A percentile compares a stretch with the other conserved stretches of the same genome.
Evolutionary conservation across 345 rosid genomes (phyloP).

Genomic region (Aquilaria malaccensis): DNA sequence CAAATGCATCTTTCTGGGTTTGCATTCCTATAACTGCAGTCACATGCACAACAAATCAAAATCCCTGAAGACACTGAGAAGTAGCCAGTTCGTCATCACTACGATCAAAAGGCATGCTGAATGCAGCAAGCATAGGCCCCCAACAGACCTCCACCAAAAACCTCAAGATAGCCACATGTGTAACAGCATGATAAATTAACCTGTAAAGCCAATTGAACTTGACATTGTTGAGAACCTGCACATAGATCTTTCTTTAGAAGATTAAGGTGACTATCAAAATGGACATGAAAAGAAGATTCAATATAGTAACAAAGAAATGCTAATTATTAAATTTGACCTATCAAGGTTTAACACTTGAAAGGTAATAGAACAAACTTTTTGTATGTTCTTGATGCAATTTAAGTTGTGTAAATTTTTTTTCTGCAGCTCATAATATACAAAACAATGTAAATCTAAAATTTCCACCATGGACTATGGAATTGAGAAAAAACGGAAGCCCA

Average conservation of each 20-base stretch:
- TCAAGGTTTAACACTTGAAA: too few species aligned
- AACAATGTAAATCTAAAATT: too few species aligned
- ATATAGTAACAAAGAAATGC: too few species aligned
- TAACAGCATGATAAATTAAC: constrained; percentile 65
- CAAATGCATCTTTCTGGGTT: constrained; percentile 94
- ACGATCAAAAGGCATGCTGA: constrained; percentile 83
- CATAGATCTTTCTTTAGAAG: neutral
- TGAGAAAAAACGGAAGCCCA: too few species aligned
- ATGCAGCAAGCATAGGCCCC: constrained; percentile 95
- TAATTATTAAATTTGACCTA: too few species aligned
- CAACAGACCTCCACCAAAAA: constrained; percentile 95
- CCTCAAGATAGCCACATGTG: constrained; percentile 69
- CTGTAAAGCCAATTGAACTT: constrained; percentile 27
- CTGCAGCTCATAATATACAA: too few species aligned
- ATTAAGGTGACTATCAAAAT: neutral
- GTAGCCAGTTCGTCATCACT: constrained; percentile 76
- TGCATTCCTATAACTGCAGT: constrained; percentile 89
- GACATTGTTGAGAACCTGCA: neutral
- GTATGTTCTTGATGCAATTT: too few species aligned
- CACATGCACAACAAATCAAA: constrained; percentile 73
- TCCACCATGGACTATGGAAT: too few species aligned
- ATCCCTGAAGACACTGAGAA: constrained; percentile 70
- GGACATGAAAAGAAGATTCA: too few species aligned
- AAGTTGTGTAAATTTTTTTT: too few species aligned
- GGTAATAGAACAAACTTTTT: too few species aligned